Evolutionary conservation across 495 filamentous ascomycete species (phyloP), one percentile per base, ranked within the genome.

Genomic region (Neurospora cerealis): DNA sequence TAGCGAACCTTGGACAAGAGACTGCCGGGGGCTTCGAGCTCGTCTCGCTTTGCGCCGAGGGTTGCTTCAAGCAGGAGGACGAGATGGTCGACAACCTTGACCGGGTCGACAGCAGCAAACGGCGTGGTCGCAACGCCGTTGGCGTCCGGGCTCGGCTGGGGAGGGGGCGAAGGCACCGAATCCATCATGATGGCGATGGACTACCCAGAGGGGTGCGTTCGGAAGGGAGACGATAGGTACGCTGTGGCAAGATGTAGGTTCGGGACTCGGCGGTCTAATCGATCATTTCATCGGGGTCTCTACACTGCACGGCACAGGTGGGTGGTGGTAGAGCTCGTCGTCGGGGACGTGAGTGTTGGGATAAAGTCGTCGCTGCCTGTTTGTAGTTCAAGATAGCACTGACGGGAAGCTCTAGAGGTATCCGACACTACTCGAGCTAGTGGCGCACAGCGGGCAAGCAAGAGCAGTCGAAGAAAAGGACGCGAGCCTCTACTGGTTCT

Each of bases 11-110:
- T 85, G 21, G 93, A 95, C 69, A 99, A 88, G 79, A 98, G 86
- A 81, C 93, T 97, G 66, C 93, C 94, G 60, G 87, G 84, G 32
- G 86, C 84, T 80, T 96, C 90, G 73, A 99, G 87, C 79, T 99
- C 96, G 46, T 86, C 85, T 77, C 88, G 89, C 37, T 89, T 88
- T 73, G 96, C 94, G 76, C 95, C 96, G 71, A 99, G 87, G 75
- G 92, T 94, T 71, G 95, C 90, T 79, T 91, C 88, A 77, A 97
- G 87, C 72, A 98, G 89, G 72, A 89, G 88, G 44, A 85, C 86
- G 72, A 98, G 87, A 84, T 98, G 91, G 69, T 95, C 91, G 70
- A 97, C 88, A 48, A 99, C 82, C 69, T 85, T 78, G 70, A 72
- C 76, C 0, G 87, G 85, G 76, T 88, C 85, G 75, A 88, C 75